Evolutionary conservation across 805 yeast genomes (phyloP), one percentile per base, ranked within the genome.

Genomic region (Yamadazyma olivae): DNA sequence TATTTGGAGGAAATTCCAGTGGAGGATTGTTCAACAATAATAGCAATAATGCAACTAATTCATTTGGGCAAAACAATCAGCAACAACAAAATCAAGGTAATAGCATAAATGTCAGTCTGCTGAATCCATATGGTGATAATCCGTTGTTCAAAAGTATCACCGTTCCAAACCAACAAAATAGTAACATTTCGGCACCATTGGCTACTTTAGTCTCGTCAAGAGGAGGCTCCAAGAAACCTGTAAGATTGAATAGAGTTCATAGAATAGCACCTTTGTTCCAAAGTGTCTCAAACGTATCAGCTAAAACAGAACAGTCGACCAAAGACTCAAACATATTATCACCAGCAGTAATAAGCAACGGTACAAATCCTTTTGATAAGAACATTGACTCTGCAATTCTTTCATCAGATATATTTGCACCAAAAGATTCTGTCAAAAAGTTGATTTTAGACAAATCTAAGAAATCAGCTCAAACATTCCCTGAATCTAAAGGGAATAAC

Each of bases 81-180:
- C 57, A 53, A 41, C 48, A 53, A 42, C 41, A 48, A 51, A 57
- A 49, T 25, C 51, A 42, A 23, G 53, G 44, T 8, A 31, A 19
- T 18, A 46, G 58, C 16, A 44, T 59, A 31, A 64, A 53, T 39
- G 55, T 65, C 35, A 54, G 47, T 31, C 48, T 64, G 2, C 62
- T 56, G 36, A 62, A 83, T 53, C 96, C 96, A 29, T 90, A 86
- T 54, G 95, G 96, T 1, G 72, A 77, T 32, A 81, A 81, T 48
- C 84, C 89, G 5, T 64, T 90, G 35, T 87, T 85, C 45, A 67
- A 61, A 37, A 63, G 70, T 35, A 56, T 70, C 30, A 55, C 64
- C 3, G 64, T 60, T 3, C 43, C 56, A 7, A 47, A 32, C 25
- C 50, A 44, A 27, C 42, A 44, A 25, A 38, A 29, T 19, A 38